Percentiles rank a stretch among this genome's conserved stretches.
Conservation (phyloP, 2,329 filamentous ascomycete species). For the Cladosporium sp. region DNA sequence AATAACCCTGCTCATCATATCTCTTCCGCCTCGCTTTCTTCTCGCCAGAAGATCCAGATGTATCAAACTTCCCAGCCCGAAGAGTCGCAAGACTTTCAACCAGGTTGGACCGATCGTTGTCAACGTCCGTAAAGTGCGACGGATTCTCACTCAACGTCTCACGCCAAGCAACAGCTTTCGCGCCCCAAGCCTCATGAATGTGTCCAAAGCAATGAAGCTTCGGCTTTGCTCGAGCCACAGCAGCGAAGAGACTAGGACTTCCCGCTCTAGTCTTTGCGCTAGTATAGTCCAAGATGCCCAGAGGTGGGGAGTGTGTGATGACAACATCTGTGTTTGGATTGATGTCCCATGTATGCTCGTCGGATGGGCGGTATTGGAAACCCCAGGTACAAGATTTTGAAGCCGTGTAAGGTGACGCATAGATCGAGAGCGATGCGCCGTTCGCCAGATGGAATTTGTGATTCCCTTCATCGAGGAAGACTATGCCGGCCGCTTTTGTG, state of each 20-base stretch:
- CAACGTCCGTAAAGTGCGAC: slow-evolving; percentile 45
- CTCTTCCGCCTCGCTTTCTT: neutral
- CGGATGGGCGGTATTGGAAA: slow-evolving; percentile 50
- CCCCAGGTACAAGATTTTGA: slow-evolving; percentile 51
- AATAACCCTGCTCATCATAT: neutral
- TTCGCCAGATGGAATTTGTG: slow-evolving; percentile 44
- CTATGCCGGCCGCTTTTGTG: slow-evolving; percentile 42
- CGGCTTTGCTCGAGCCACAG: slow-evolving; percentile 43
- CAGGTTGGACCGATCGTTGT: slow-evolving; percentile 37
- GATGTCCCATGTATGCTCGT: slow-evolving; percentile 30
- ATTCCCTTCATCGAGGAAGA: slow-evolving; percentile 52
- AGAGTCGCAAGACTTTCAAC: slow-evolving; percentile 34
- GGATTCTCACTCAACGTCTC: neutral
- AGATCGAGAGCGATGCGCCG: slow-evolving; percentile 48
- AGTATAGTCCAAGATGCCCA: slow-evolving; percentile 26
- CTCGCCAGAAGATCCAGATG: neutral
- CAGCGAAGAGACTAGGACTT: slow-evolving; percentile 43
- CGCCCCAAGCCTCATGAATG: slow-evolving; percentile 59
- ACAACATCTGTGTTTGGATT: slow-evolving; percentile 32
- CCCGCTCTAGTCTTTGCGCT: slow-evolving; percentile 32
- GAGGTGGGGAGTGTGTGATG: slow-evolving; percentile 39
- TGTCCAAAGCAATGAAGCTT: slow-evolving; percentile 55
- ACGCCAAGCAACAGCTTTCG: slow-evolving; percentile 51
- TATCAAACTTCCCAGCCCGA: slow-evolving; percentile 14
- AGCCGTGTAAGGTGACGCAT: slow-evolving; percentile 51